Conservation (phyloP, 148 eudicot genomes). For the Pouteria glomerata region DNA sequence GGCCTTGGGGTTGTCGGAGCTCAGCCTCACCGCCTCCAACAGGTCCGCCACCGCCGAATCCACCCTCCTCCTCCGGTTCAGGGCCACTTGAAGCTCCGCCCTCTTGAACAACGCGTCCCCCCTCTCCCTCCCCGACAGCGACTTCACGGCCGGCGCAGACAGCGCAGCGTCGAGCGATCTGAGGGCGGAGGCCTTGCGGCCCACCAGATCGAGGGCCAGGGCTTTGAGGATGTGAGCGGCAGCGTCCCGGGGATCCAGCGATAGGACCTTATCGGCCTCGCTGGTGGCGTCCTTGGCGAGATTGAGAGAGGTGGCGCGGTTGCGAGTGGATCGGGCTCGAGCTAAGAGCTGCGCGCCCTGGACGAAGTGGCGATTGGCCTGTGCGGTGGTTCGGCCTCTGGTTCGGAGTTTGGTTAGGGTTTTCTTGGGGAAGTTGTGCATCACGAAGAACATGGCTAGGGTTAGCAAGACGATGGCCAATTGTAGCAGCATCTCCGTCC, state of each 20-base stretch:
- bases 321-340: conserved; percentile 49
- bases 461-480: conserved; percentile 38
- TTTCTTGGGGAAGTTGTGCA: conserved; percentile 45
- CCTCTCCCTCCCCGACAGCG: conserved; percentile 38
- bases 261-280: conserved; percentile 64
- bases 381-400: conserved; percentile 39
- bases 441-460: conserved; percentile 48
- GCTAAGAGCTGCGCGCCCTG: conserved; percentile 66
- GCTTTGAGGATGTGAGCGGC: conserved; percentile 68
- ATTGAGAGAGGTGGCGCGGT: conserved; percentile 43
- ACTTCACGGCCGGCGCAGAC: conserved; percentile 40
- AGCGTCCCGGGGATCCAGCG: conserved; percentile 54
- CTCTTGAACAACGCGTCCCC: conserved; percentile 69
- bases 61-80: conserved; percentile 46
- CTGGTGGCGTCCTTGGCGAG: conserved; percentile 57
- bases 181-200: conserved; percentile 53
- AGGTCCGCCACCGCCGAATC: conserved; percentile 66
- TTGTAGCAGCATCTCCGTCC: conserved; percentile 35
- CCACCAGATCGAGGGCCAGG: conserved; percentile 51
- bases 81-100: conserved; percentile 59
- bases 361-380: conserved; percentile 70
- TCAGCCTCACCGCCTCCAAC: conserved; percentile 53
- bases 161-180: conserved; percentile 61
- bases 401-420: conserved; percentile 65
- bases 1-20: conserved; percentile 40